These are phyloP conservation scores for Eimeria sp. DNA, from an alignment of 169 alveolate species.

Conservation along the genomic window DNA sequence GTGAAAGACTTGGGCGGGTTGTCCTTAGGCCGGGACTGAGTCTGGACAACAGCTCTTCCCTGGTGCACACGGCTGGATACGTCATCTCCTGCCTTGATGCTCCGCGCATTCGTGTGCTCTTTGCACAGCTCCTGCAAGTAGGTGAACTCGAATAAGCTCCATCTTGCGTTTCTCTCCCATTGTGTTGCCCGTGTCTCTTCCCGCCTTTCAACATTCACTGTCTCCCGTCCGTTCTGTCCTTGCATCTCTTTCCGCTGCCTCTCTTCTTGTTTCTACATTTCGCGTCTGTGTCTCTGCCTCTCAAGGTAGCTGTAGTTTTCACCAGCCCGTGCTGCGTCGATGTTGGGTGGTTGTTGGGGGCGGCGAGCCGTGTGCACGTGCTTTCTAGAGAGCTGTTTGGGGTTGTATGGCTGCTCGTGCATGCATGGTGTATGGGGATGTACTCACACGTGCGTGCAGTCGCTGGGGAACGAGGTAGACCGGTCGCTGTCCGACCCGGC, in stretches of 20 bases:
- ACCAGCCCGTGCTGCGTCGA: background rate
- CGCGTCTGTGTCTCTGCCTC: background rate
- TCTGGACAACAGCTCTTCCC: constrained; percentile 47
- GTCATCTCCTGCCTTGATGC: constrained; percentile 56
- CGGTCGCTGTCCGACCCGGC: constrained; percentile 33
- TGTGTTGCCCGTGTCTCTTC: background rate
- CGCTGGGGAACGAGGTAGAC: constrained; percentile 50
- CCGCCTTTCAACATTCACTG: background rate
- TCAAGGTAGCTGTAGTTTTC: background rate
- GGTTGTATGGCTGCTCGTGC: background rate
- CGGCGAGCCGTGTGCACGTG: background rate
- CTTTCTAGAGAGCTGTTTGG: too few species aligned
- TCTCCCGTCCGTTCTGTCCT: background rate
- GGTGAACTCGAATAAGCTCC: background rate
- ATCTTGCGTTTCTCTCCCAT: background rate
- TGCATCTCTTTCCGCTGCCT: background rate
- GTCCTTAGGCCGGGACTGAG: constrained; percentile 55
- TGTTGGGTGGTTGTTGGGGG: background rate
- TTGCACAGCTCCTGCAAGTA: constrained; percentile 41
- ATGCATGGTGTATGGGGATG: background rate
- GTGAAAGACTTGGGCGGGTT: background rate
- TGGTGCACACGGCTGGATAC: constrained; percentile 44
- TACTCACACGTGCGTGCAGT: constrained; percentile 24
- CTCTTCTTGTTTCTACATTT: background rate
- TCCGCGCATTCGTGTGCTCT: constrained; percentile 48